These are phyloP conservation scores for Endocarpon pusillum DNA, from an alignment of 495 filamentous ascomycete genomes.

Conservation along the genomic window DNA sequence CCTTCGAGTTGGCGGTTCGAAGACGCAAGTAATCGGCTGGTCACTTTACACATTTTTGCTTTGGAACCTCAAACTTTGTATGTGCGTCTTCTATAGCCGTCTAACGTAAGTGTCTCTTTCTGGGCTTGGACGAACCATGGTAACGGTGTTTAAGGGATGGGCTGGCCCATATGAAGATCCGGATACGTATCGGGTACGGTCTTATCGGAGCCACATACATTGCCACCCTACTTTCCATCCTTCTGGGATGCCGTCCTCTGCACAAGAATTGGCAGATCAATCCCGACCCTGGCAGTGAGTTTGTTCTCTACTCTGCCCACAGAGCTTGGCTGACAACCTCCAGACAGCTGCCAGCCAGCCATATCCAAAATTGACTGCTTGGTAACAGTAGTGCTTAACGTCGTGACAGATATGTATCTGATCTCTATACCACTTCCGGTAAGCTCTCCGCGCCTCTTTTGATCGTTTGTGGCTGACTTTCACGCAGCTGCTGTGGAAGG, in stretches of 20 bases:
- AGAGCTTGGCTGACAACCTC: background rate
- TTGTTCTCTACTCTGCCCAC: conserved; percentile 3
- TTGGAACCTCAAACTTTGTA: conserved; percentile 41
- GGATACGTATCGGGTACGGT: conserved; percentile 35
- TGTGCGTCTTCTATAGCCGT: conserved; percentile 42
- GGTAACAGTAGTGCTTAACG: conserved; percentile 32
- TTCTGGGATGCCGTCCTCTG: conserved; percentile 36
- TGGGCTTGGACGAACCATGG: background rate
- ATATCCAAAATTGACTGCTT: conserved; percentile 30
- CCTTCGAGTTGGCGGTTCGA: conserved; percentile 36
- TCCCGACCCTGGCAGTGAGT: conserved; percentile 37
- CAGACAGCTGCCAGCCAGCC: conserved; percentile 29
- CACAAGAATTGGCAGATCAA: conserved; percentile 41
- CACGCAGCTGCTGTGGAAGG: conserved; percentile 33
- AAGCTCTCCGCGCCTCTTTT: conserved; percentile 10
- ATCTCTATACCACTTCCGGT: conserved; percentile 38
- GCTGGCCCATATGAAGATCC: conserved; percentile 26
- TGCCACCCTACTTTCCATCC: conserved; percentile 33
- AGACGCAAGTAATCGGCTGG: conserved; percentile 41
- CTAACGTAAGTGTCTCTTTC: conserved; percentile 35
- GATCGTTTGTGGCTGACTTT: conserved; percentile 2
- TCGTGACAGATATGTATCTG: conserved; percentile 35
- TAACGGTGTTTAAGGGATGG: conserved; percentile 20
- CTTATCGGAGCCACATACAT: conserved; percentile 35
- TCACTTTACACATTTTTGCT: conserved; percentile 37